Evolutionary conservation across 106 monocot genomes (phyloP).

Genomic region (Dioscorea zingiberensis): DNA sequence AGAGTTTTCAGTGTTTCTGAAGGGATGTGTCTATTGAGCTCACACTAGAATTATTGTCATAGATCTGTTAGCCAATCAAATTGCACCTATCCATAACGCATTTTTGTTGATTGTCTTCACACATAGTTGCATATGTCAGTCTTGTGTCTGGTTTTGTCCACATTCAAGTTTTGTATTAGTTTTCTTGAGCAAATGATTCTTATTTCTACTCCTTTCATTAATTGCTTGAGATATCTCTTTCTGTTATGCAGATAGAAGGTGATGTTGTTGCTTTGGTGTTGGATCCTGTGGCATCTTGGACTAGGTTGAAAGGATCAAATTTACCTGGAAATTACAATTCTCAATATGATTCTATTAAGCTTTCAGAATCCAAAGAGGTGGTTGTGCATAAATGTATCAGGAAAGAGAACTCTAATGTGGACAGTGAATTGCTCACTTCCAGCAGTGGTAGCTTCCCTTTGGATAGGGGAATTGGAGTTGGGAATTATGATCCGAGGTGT

Average conservation of each 20-base stretch:
- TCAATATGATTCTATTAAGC: constrained; percentile 9
- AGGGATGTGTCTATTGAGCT: no score
- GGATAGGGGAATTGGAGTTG: constrained; percentile 3
- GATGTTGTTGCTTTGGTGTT: constrained; percentile 80
- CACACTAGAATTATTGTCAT: no score
- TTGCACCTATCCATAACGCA: neutral
- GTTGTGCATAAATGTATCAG: constrained; percentile 6
- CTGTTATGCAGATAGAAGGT: constrained; percentile 67
- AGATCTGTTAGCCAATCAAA: neutral
- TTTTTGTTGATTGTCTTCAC: neutral
- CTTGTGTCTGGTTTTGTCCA: neutral
- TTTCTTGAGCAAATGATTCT: no score
- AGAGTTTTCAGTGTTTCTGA: no score
- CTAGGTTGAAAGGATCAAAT: constrained; percentile 53
- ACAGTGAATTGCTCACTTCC: neutral
- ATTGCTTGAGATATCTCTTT: neutral
- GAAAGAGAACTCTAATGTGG: constrained; percentile 12
- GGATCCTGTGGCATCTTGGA: constrained; percentile 69
- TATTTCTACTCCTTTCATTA: no score
- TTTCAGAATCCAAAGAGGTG: constrained; percentile 21
- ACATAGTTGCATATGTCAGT: neutral
- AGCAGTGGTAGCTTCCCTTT: neutral
- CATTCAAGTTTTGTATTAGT: no score
- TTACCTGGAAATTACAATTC: constrained; percentile 11
- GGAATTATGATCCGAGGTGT: neutral